Evolutionary conservation across 2,329 filamentous ascomycete species (phyloP).

Genomic region (Clarireedia paspali): DNA sequence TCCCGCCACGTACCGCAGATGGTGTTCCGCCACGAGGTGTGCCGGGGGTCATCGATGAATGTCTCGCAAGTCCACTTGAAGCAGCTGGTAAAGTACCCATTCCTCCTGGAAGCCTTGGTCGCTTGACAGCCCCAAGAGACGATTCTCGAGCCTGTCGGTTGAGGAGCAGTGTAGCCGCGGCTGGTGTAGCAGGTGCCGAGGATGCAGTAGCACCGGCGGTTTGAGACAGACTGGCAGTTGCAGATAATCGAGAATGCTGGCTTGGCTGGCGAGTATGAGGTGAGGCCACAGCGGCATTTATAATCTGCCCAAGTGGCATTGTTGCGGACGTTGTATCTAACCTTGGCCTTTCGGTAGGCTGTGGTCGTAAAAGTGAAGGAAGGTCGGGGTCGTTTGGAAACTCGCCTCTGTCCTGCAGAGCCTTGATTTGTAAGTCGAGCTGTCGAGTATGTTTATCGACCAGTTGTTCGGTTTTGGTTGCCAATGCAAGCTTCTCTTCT

Average conservation of each 20-base stretch:
- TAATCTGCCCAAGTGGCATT: constrained; percentile 20
- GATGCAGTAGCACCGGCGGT: constrained; percentile 24
- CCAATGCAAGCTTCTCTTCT: constrained; percentile 65
- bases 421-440: constrained; percentile 56
- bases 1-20: constrained; percentile 41
- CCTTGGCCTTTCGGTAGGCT: constrained; percentile 38
- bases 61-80: constrained; percentile 52
- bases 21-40: constrained; percentile 45
- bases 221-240: constrained; percentile 21
- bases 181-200: constrained; percentile 53
- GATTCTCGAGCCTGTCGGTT: constrained; percentile 48
- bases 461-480: constrained; percentile 52
- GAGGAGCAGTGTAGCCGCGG: constrained; percentile 52
- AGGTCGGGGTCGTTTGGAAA: constrained; percentile 44
- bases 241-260: constrained; percentile 20
- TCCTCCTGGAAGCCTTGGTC: constrained; percentile 36
- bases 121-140: constrained; percentile 52
- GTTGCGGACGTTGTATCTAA: constrained; percentile 14
- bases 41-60: constrained; percentile 55
- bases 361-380: constrained; percentile 54
- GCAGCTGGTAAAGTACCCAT: constrained; percentile 39
- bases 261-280: constrained; percentile 24
- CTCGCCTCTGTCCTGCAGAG: constrained; percentile 52
- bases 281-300: constrained; percentile 17
- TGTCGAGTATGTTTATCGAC: constrained; percentile 56